phyloP scores from a whole-genome alignment of 176 grass and related monocot species.

The Cymbopogon citratus region DNA sequence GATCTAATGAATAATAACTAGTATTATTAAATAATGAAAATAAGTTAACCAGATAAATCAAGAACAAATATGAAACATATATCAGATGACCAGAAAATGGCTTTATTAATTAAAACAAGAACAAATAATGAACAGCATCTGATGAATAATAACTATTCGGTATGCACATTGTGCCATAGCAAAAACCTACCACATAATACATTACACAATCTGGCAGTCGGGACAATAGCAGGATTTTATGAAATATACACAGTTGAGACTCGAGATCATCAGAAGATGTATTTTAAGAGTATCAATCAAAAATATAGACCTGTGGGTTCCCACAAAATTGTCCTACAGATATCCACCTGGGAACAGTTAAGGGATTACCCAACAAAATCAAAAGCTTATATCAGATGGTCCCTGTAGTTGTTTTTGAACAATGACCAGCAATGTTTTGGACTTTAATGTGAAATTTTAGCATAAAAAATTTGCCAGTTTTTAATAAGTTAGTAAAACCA shows the following conservation, averaged over 20 bases:
- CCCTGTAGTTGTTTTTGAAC: background rate
- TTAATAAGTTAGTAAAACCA: background rate
- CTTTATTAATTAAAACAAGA: background rate
- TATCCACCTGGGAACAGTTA: background rate
- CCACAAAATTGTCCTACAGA: background rate
- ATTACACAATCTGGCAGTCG: background rate
- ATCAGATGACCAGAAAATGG: background rate
- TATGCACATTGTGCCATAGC: background rate
- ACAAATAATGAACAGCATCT: background rate
- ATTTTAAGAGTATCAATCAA: background rate
- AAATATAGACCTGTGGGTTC: background rate
- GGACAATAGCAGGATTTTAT: slow-evolving; percentile 5
- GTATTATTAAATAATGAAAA: background rate
- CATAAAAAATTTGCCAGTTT: background rate
- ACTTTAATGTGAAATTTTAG: background rate
- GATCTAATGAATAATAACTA: slow-evolving; percentile 13
- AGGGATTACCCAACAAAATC: background rate
- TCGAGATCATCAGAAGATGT: background rate
- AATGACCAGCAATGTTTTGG: background rate
- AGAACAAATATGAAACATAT: background rate
- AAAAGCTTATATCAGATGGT: slow-evolving; percentile 7
- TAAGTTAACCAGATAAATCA: background rate
- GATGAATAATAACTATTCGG: background rate
- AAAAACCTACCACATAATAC: background rate
- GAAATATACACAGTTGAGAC: background rate